phyloP scores from a whole-genome alignment of 306 rosid species.

The Inga leiocalycina region DNA sequence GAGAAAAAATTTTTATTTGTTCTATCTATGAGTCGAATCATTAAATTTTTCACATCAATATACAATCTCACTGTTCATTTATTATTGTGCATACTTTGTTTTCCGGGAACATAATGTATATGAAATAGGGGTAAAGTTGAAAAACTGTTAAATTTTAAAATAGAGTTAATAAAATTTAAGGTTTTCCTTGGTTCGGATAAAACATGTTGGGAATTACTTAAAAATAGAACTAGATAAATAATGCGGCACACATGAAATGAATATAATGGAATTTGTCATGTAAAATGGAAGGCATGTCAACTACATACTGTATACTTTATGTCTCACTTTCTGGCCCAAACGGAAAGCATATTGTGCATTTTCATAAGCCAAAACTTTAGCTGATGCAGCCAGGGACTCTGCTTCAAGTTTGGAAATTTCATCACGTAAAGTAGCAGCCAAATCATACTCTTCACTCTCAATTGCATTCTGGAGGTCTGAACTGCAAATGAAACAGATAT shows the following conservation, averaged over 20 bases:
- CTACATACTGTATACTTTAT: slow-evolving; percentile 62
- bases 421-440: slow-evolving; percentile 85
- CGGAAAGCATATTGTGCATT: slow-evolving; percentile 76
- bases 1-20: too few species aligned
- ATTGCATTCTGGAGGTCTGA: slow-evolving; percentile 85
- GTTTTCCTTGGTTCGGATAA: too few species aligned
- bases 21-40: too few species aligned
- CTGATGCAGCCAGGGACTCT: slow-evolving; percentile 83
- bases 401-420: slow-evolving; percentile 75
- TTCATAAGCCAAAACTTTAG: slow-evolving; percentile 76
- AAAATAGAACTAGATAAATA: too few species aligned
- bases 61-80: too few species aligned
- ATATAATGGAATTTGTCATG: background rate
- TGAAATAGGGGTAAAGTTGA: too few species aligned
- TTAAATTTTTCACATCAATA: too few species aligned
- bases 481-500: slow-evolving; percentile 51
- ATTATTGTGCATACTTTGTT: too few species aligned
- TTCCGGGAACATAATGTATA: too few species aligned
- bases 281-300: slow-evolving; percentile 24
- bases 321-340: slow-evolving; percentile 91
- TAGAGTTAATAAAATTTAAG: too few species aligned
- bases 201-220: background rate
- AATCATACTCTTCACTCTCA: slow-evolving; percentile 71
- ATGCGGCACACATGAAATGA: too few species aligned
- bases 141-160: too few species aligned